Base-by-base conservation (phyloP, 208 protist genomes). In the Leptomonas seymouri region DNA sequence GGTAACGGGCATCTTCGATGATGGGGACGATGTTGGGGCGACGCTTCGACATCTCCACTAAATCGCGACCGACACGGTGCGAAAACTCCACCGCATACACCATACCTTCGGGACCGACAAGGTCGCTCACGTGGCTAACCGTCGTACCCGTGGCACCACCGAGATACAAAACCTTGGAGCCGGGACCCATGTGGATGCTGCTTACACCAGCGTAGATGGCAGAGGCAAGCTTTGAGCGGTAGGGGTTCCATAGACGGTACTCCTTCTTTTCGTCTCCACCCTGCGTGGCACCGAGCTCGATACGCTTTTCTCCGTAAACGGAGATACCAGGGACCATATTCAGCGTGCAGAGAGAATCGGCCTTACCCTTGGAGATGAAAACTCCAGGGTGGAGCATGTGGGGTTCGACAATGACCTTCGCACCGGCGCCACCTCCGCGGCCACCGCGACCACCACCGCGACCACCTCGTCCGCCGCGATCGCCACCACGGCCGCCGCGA, bases 11-110 rank as follows among this genome's bases (percentile, higher is more conserved):
- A 90, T 99, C 99, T 84, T 99, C 99, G 65, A 99, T 98, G 71
- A 99, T 99, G n/a, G 99, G 99, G 68, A 99, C 98, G 65, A 99
- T 98, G 85, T 99, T 99, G 8, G 98, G 96, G 54, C 99, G 87
- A 67, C 98, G 98, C 87, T 99, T 99, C 51, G 99, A 99, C 84
- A 99, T 97, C 77, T 99, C 98, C 58, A 99, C 95, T 49, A 99
- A 90, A 90, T 99, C 99, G 76, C 99, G 96, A 48, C 99, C 99
- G 18, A 98, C 98, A 67, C 99, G 87, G 76, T 99, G 95, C 8
- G 98, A 99, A 67, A 99, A 99, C 86, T 99, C 99, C 51, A 99
- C 98, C 50, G 98, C 99, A 86, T 99, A 99, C 14, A 99, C 99
- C 74, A 98, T 87, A 53, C 99, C 99, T 59, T 97, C 91, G 31